A percentile compares a stretch with the other conserved stretches of the same genome.
phyloP scores from a whole-genome alignment of 139 green algal species.

The Micractinium sp. region DNA sequence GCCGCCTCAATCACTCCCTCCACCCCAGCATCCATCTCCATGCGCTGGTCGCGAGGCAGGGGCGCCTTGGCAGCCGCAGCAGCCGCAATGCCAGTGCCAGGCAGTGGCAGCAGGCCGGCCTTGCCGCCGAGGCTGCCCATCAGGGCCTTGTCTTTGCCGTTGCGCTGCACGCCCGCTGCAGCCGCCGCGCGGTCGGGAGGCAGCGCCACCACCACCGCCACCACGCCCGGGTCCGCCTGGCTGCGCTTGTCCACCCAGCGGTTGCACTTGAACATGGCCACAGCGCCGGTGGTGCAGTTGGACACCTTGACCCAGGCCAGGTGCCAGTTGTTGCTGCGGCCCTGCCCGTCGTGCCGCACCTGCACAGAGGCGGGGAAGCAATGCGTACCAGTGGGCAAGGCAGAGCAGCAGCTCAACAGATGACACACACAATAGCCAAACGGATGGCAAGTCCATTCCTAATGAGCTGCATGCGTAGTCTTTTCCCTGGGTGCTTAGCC shows the following conservation, averaged over 20 bases:
- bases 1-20: not conserved
- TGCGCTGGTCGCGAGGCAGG: not conserved
- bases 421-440: not conserved
- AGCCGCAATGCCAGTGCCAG: not conserved
- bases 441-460: too few relatives aligned
- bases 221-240: not conserved
- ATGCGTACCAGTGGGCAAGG: too few relatives aligned
- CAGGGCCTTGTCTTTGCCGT: not conserved
- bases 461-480: too few relatives aligned
- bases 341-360: slow-evolving; percentile 17
- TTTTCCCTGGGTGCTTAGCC: not conserved
- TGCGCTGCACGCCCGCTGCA: not conserved
- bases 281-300: slow-evolving; percentile 12
- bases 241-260: slow-evolving; percentile 20
- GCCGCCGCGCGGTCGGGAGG: not conserved
- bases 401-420: not conserved
- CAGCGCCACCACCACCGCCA: not conserved
- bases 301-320: slow-evolving; percentile 31
- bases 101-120: not conserved
- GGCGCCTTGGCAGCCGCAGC: slow-evolving; percentile 7
- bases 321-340: slow-evolving; percentile 15
- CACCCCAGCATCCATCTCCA: not conserved
- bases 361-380: not conserved
- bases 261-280: slow-evolving; percentile 36
- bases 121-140: not conserved